Percentiles rank a stretch among this genome's conserved stretches.
Conservation (phyloP, 2,329 filamentous ascomycete species). For the Curvularia eragrostidis region DNA sequence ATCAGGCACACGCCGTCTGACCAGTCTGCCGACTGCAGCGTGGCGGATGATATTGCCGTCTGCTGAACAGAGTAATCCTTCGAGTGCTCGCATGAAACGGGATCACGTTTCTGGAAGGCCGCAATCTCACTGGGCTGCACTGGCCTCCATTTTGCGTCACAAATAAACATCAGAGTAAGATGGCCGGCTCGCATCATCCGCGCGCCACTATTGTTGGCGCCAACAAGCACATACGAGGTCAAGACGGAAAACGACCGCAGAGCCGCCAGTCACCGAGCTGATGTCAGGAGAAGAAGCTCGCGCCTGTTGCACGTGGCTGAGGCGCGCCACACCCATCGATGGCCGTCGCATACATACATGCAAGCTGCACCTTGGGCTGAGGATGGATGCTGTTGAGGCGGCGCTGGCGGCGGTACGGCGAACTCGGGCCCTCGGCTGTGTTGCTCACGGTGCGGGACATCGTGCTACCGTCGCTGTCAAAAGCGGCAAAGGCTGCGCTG, state of each 20-base stretch:
- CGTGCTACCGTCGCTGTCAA: conserved; percentile 2
- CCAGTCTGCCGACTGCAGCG: neutral
- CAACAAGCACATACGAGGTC: conserved; percentile 19
- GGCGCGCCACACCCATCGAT: neutral
- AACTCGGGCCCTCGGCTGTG: conserved; percentile 4
- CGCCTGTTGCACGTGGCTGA: neutral
- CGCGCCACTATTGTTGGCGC: conserved; percentile 17
- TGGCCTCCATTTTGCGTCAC: conserved; percentile 19
- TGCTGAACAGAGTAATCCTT: neutral
- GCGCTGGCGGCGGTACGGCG: neutral
- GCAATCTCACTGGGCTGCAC: conserved; percentile 22
- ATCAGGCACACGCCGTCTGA: neutral
- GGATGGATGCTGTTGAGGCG: neutral
- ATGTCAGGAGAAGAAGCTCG: conserved; percentile 9
- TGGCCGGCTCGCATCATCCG: conserved; percentile 2
- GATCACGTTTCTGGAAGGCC: conserved; percentile 8
- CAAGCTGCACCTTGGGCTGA: neutral
- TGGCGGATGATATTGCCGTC: neutral
- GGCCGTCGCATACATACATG: neutral
- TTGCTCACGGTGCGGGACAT: conserved; percentile 3
- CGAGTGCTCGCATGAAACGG: conserved; percentile 5
- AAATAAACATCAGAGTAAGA: conserved; percentile 16
- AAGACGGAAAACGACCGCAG: conserved; percentile 9
- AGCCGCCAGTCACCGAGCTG: conserved; percentile 11
- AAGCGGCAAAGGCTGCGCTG: conserved; percentile 5